phyloP scores from a whole-genome alignment of 2,329 filamentous ascomycete species.

The Penicillium occitanis region DNA sequence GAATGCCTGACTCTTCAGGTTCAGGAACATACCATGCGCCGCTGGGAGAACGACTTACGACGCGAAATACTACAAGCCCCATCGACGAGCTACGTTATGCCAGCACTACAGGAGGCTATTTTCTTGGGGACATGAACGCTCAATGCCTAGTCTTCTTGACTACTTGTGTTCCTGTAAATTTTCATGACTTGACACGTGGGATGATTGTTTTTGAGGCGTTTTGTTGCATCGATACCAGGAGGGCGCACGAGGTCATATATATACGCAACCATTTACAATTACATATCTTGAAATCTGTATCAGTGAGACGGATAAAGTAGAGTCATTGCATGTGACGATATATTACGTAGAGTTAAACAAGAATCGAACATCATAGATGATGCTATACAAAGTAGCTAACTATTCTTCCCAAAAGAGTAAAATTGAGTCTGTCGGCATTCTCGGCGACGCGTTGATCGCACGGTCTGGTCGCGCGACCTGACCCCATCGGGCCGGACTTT shows the following conservation, averaged over 20 bases:
- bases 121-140: conserved; percentile 5
- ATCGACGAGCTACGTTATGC: conserved; percentile 37
- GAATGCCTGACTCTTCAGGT: conserved; percentile 37
- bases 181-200: not conserved
- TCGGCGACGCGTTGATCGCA: conserved; percentile 1
- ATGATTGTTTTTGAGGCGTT: not conserved
- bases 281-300: not conserved
- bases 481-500: not conserved
- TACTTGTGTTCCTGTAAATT: not conserved
- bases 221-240: conserved; percentile 11
- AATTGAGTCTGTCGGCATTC: conserved; percentile 7
- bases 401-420: conserved; percentile 4
- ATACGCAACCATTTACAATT: not conserved
- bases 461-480: not conserved
- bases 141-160: not conserved
- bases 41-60: conserved; percentile 37
- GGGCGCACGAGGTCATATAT: not conserved
- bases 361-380: not conserved
- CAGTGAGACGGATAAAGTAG: not conserved
- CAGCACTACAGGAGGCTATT: conserved; percentile 17
- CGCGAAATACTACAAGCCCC: conserved; percentile 39
- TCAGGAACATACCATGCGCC: conserved; percentile 25
- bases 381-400: not conserved
- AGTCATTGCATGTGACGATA: not conserved
- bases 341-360: not conserved